Conservation (phyloP, 345 rosid species). For the Turnera subulata region DNA sequence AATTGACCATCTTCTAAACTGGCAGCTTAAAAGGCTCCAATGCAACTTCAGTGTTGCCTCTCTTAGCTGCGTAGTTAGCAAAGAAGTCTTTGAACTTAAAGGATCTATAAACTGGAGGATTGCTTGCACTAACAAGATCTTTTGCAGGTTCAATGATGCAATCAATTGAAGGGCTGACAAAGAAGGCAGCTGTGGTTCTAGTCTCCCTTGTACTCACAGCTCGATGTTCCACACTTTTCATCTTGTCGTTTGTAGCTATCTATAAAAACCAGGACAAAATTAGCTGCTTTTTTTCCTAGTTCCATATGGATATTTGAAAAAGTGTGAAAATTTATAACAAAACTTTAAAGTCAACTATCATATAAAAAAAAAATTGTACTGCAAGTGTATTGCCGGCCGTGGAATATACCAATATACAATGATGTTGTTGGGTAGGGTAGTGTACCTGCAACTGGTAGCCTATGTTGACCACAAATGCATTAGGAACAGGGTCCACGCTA, state of each 20-base stretch:
- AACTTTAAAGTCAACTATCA: too few relatives aligned
- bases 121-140: background rate
- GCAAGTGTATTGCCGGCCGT: too few relatives aligned
- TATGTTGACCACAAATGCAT: constrained; percentile 35
- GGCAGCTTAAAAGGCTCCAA: constrained; percentile 11
- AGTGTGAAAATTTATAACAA: too few relatives aligned
- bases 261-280: background rate
- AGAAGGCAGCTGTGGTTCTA: constrained; percentile 21
- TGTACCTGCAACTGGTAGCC: constrained; percentile 16
- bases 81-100: constrained; percentile 16
- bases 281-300: too few relatives aligned
- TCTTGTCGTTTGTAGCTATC: constrained; percentile 28
- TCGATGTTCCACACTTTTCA: constrained; percentile 31
- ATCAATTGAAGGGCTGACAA: constrained; percentile 4
- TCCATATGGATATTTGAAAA: too few relatives aligned
- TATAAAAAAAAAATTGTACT: too few relatives aligned
- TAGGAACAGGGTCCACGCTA: constrained; percentile 27
- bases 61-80: background rate
- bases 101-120: constrained; percentile 17
- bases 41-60: background rate
- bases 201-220: constrained; percentile 19
- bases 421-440: too few relatives aligned
- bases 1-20: too few relatives aligned
- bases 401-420: too few relatives aligned
- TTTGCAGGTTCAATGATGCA: constrained; percentile 24